phyloP scores from a whole-genome alignment of 108 stramenopile species.

The Seminavis robusta region DNA sequence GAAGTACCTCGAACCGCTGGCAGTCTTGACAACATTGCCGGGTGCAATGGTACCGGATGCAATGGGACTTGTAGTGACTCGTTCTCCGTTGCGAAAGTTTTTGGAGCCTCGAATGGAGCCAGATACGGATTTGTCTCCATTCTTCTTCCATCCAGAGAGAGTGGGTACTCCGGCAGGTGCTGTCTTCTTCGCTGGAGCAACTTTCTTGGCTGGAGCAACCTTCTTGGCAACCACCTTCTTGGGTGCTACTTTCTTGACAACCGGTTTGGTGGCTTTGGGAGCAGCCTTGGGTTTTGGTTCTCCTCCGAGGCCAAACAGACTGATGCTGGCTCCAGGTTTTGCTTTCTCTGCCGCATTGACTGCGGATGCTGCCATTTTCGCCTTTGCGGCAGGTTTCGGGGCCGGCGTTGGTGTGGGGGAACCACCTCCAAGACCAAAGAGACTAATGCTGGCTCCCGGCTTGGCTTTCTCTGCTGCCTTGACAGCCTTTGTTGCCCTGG shows the following conservation, averaged over 20 bases:
- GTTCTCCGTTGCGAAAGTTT: slow-evolving; percentile 44
- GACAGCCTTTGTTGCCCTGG: too few relatives aligned
- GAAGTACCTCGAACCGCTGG: slow-evolving; percentile 50
- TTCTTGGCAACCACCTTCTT: too few relatives aligned
- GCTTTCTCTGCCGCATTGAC: too few relatives aligned
- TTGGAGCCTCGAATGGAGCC: slow-evolving; percentile 54
- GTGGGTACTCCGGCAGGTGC: slow-evolving; percentile 32
- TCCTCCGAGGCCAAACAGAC: slow-evolving; percentile 31
- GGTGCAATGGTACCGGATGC: slow-evolving; percentile 29
- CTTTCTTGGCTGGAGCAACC: slow-evolving; percentile 7
- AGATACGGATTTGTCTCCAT: slow-evolving; percentile 57
- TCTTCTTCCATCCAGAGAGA: slow-evolving; percentile 45
- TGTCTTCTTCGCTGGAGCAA: too few relatives aligned
- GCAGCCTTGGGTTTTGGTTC: too few relatives aligned
- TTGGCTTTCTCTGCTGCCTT: too few relatives aligned
- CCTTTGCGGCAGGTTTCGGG: too few relatives aligned
- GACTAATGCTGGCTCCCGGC: slow-evolving; percentile 29
- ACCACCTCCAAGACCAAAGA: slow-evolving; percentile 34
- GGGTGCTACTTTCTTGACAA: too few relatives aligned
- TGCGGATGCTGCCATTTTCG: too few relatives aligned
- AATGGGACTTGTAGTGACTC: slow-evolving; percentile 62
- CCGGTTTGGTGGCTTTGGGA: too few relatives aligned
- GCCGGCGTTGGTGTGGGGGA: too few relatives aligned
- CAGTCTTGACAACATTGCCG: slow-evolving; percentile 47
- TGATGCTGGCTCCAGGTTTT: slow-evolving; percentile 28